Percentiles rank a stretch among this genome's conserved stretches.
Evolutionary conservation across 148 eudicot species (phyloP).

Genomic region (Chenopodium formosanum): DNA sequence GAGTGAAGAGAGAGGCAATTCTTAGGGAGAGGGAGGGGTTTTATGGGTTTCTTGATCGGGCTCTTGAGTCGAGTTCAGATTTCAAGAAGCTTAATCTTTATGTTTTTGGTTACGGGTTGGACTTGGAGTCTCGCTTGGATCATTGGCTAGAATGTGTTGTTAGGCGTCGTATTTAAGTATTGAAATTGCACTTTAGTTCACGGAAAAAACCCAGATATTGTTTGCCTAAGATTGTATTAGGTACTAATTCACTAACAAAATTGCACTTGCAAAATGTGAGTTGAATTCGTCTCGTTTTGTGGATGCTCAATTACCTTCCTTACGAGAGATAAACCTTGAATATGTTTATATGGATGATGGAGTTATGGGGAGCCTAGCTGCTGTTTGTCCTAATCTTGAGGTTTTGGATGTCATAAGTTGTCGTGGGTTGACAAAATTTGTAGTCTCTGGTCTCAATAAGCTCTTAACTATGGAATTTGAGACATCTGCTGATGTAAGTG

Average conservation of each 20-base stretch:
- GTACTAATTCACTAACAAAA: constrained; percentile 6
- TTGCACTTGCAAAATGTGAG: constrained; percentile 4
- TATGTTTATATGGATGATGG: no score
- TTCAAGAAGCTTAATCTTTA: background rate
- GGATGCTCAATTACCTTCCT: background rate
- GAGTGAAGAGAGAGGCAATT: background rate
- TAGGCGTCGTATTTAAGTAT: background rate
- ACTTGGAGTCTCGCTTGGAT: constrained; percentile 8
- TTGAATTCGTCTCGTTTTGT: background rate
- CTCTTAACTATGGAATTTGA: no score
- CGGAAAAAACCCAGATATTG: background rate
- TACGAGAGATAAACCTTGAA: no score
- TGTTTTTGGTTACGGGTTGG: background rate
- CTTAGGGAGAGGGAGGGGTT: background rate
- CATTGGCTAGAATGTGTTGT: constrained; percentile 19
- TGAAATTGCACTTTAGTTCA: background rate
- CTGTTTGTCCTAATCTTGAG: no score
- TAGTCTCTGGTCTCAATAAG: no score
- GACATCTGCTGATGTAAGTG: no score
- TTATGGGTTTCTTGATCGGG: constrained; percentile 19
- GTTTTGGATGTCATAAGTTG: no score
- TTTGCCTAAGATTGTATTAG: constrained; percentile 14
- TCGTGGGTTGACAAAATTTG: no score
- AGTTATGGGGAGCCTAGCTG: no score
- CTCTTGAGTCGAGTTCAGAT: background rate